These are phyloP conservation scores for Sedum album DNA, from an alignment of 164 flowering plant species.

Conservation along the genomic window DNA sequence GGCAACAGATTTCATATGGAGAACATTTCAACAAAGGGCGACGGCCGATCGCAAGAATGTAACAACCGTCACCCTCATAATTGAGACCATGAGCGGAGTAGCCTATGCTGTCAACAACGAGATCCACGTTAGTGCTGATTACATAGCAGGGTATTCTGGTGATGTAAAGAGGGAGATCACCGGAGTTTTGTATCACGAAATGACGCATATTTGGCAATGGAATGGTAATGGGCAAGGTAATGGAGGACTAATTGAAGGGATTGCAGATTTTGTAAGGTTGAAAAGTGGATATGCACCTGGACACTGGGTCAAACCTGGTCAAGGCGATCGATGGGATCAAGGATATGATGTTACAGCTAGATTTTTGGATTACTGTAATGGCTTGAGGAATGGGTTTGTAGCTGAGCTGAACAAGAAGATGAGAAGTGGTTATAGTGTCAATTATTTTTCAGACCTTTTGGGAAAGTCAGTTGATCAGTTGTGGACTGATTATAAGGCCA, in stretches of 20 bases:
- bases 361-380: slow-evolving; percentile 15
- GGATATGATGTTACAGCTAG: slow-evolving; percentile 16
- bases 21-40: slow-evolving; percentile 1
- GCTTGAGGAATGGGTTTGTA: slow-evolving; percentile 12
- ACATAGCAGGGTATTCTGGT: slow-evolving; percentile 6
- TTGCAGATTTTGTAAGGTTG: slow-evolving; percentile 19
- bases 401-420: slow-evolving; percentile 14
- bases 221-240: slow-evolving; percentile 7
- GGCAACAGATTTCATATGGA: slow-evolving; percentile 8
- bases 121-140: slow-evolving; percentile 11
- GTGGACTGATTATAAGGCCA: slow-evolving; percentile 17
- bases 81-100: slow-evolving; percentile 8
- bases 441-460: slow-evolving; percentile 15
- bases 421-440: slow-evolving; percentile 4
- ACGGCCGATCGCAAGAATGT: neutral
- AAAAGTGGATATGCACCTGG: slow-evolving; percentile 12
- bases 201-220: slow-evolving; percentile 12
- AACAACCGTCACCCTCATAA: neutral
- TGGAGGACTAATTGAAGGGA: slow-evolving; percentile 14
- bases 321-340: slow-evolving; percentile 17
- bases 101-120: slow-evolving; percentile 8
- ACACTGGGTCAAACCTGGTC: slow-evolving; percentile 14
- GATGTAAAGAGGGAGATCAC: slow-evolving; percentile 10
- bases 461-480: slow-evolving; percentile 17
- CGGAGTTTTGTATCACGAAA: slow-evolving; percentile 12